A percentile compares a stretch with the other conserved stretches of the same genome.
Conservation (phyloP, 1,284 basidiomycete genomes). For the Cutaneotrichosporon daszewskae region DNA sequence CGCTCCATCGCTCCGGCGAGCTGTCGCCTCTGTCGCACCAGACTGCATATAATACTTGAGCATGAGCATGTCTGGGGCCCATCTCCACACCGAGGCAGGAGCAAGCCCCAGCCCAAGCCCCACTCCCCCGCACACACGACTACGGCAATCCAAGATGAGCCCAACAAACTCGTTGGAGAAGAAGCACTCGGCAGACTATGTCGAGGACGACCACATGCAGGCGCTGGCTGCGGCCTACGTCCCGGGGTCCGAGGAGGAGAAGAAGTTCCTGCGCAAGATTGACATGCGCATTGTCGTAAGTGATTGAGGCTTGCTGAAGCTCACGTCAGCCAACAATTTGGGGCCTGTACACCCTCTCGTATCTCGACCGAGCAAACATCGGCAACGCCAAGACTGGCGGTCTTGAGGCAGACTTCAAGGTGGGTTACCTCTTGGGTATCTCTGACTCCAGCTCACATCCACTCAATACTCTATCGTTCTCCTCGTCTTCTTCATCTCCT, state of each 20-base stretch:
- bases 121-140: no score
- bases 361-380: slow-evolving; percentile 45
- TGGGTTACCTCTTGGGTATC: not conserved
- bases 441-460: slow-evolving; percentile 26
- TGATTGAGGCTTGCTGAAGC: not conserved
- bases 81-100: no score
- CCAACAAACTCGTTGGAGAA: no score
- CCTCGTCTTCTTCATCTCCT: slow-evolving; percentile 34
- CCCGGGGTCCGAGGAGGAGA: slow-evolving; percentile 39
- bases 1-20: no score
- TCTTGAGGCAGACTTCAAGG: slow-evolving; percentile 29
- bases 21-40: no score
- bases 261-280: slow-evolving; percentile 36
- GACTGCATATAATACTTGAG: no score
- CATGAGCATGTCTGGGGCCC: no score
- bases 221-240: slow-evolving; percentile 35
- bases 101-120: no score
- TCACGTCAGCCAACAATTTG: slow-evolving; percentile 34
- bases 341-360: slow-evolving; percentile 43
- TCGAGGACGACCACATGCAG: not conserved
- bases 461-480: slow-evolving; percentile 41
- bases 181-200: no score
- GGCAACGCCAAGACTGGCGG: slow-evolving; percentile 42
- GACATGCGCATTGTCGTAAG: slow-evolving; percentile 38
- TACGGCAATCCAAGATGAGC: no score